Percentiles rank a stretch among this genome's conserved stretches.
Evolutionary conservation across 1,284 basidiomycete genomes (phyloP).

Genomic region (Fomes fomentarius): DNA sequence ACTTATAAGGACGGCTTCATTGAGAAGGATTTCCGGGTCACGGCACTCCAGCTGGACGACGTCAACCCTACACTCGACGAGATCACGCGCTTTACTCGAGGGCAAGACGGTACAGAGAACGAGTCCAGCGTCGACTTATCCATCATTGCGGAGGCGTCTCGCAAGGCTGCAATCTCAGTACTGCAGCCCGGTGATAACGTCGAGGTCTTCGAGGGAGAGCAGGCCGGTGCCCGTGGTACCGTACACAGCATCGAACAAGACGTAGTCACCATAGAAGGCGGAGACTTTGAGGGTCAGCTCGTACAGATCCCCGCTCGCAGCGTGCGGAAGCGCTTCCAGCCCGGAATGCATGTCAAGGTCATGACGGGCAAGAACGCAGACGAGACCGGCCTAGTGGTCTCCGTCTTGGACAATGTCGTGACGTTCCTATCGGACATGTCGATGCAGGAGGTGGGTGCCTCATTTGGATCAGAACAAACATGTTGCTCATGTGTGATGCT

Average conservation of each 20-base stretch:
- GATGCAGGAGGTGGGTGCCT: constrained; percentile 74
- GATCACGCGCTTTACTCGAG: constrained; percentile 87
- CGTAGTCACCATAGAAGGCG: constrained; percentile 83
- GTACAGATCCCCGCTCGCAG: constrained; percentile 88
- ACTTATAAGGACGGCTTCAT: constrained; percentile 95
- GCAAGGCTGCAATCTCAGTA: constrained; percentile 85
- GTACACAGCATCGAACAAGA: constrained; percentile 91
- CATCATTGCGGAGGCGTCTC: constrained; percentile 86
- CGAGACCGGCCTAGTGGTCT: constrained; percentile 95
- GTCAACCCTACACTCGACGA: constrained; percentile 97
- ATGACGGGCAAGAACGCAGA: constrained; percentile 94
- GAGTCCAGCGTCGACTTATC: constrained; percentile 75
- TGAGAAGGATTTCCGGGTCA: constrained; percentile 93
- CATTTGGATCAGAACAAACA: not conserved
- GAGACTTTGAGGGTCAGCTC: constrained; percentile 84
- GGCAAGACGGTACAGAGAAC: constrained; percentile 64
- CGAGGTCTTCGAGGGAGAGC: constrained; percentile 97
- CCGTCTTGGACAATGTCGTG: constrained; percentile 88
- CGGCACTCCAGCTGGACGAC: constrained; percentile 82
- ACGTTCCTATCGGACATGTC: constrained; percentile 98
- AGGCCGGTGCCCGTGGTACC: constrained; percentile 89
- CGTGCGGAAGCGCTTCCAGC: constrained; percentile 93
- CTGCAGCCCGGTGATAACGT: constrained; percentile 98
- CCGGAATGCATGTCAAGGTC: constrained; percentile 99
- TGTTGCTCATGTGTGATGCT: not conserved